Evolutionary conservation across 2,329 filamentous ascomycete species (phyloP), one percentile per base, ranked within the genome.

Genomic region (Geosmithia flava): DNA sequence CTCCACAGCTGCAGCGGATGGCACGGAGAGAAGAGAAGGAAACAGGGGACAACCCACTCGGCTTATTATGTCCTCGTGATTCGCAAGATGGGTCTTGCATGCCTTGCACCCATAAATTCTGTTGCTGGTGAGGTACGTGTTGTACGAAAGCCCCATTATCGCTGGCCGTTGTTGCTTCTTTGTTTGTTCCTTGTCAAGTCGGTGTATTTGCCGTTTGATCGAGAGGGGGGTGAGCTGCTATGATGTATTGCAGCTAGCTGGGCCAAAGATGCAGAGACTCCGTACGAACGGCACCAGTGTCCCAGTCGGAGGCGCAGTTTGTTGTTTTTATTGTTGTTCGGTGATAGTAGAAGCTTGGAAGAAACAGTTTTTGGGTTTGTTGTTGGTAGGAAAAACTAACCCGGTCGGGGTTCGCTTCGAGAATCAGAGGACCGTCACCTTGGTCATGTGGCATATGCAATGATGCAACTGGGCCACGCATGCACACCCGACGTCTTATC

Each of bases 61-160:
- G 61, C 88, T 95, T 54, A 97, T 89, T 55, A 98, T 96, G 60
- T 96, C 89, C 57, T 97, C 89, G 58, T 95, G 88, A 63, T 95
- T 93, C 30, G 90, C 85, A 17, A 98, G 80, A 62, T 98, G 93
- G 7, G 93, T 87, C 67, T 96, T 96, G 81, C 93, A 98, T 59
- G 78, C 78, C 72, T 91, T 91, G 78, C 87, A 96, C 55, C 87
- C 89, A 65, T 93, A 95, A 62, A 96, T 91, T 68, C 87, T 87
- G 67, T 75, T 79, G 61, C 85, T 85, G 65, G 82, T 87, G 54
- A 95, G 82, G 66, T 95, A 96, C 52, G 86, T 82, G 69, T 95
- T 95, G 74, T 95, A 95, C 51, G 83, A 74, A 57, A 96, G 81
- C 55, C 89, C 89, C 89, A 95, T 95, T 3, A 16, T 44, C 20